Base-by-base conservation (phyloP, 2,329 filamentous ascomycete genomes). In the Alternaria alternata region DNA sequence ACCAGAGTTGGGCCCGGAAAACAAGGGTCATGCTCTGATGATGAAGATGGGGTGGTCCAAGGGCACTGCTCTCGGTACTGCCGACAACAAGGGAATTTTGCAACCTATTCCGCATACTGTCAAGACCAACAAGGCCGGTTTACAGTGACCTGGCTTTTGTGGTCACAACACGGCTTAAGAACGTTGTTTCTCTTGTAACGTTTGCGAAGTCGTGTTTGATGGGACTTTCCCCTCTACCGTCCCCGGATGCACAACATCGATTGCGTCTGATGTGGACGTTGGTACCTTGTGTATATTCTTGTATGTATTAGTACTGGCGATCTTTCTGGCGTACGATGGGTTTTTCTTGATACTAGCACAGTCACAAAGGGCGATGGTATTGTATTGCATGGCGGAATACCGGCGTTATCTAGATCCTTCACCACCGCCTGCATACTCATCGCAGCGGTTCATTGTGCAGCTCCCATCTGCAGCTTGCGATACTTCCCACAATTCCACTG, bases 11-110 rank as follows among this genome's bases (percentile, higher is more conserved):
- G 91, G 92, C 1, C 82, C 84, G 5, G 91, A 91, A 54, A 98
- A 97, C 75, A 92, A 88, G 67, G 95, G 95, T 11, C 87, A 93
- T 51, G 88, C 88, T 3, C 91, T 99, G 88, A 81, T 99, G 65
- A 93, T 96, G 81, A 98, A 95, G 80, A 98, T 98, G 95, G 95
- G 95, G 4, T 99, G 95, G 94, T 91, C 87, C 62, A 90, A 85
- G 53, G 95, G 95, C 5, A 96, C 90, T 73, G 91, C 91, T 1
- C 84, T 99, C 1, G 95, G 95, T 53, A 88, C 91, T 11, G 75
- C 83, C 1, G 89, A 96, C 64, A 97, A 96, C 77, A 92, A 95
- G 78, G 95, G 95, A 32, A 95, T 97, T 53, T 79, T 96, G 65
- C 88, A 92, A 62, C 94, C 94, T 0, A 91, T 99, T 24, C 85